phyloP scores from a whole-genome alignment of 2,329 filamentous ascomycete genomes.

The Hymenoscyphus infarciens region DNA sequence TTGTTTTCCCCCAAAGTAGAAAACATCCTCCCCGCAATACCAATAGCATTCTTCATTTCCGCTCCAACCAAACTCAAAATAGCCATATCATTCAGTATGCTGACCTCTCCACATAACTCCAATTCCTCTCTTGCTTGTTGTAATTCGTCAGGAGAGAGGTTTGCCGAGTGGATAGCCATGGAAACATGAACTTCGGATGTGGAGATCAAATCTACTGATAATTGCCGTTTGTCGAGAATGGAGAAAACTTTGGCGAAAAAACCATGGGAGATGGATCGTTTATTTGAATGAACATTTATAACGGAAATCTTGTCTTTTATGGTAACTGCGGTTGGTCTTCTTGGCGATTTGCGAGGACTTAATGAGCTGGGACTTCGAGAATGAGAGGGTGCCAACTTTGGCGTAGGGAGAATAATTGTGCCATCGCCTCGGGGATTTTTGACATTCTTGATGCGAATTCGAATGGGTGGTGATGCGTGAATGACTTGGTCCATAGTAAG shows the following conservation, averaged over 20 bases:
- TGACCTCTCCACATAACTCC: slow-evolving; percentile 80
- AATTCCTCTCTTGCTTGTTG: slow-evolving; percentile 69
- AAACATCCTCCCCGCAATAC: slow-evolving; percentile 92
- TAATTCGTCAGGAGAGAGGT: slow-evolving; percentile 58
- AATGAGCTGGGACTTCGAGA: slow-evolving; percentile 45
- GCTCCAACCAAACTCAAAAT: slow-evolving; percentile 92
- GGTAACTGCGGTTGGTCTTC: slow-evolving; percentile 83
- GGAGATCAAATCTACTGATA: slow-evolving; percentile 94
- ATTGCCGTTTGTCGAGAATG: slow-evolving; percentile 78
- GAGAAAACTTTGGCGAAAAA: slow-evolving; percentile 94
- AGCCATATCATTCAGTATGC: slow-evolving; percentile 86
- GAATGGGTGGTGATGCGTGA: slow-evolving; percentile 73
- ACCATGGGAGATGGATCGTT: slow-evolving; percentile 90
- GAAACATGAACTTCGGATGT: slow-evolving; percentile 96
- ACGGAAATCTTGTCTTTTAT: slow-evolving; percentile 97
- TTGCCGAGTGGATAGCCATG: slow-evolving; percentile 87
- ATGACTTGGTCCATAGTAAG: slow-evolving; percentile 98
- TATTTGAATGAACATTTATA: slow-evolving; percentile 97
- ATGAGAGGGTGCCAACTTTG: slow-evolving; percentile 42
- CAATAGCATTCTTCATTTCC: slow-evolving; percentile 97
- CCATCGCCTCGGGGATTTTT: slow-evolving; percentile 78
- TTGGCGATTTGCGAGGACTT: slow-evolving; percentile 53
- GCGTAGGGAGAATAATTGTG: slow-evolving; percentile 79
- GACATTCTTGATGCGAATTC: slow-evolving; percentile 88
- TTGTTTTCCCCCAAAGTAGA: slow-evolving; percentile 88